phyloP scores from a whole-genome alignment of 225 moss, liverwort and hornwort genomes.

The Bryoerythrophyllum caledonicum region DNA sequence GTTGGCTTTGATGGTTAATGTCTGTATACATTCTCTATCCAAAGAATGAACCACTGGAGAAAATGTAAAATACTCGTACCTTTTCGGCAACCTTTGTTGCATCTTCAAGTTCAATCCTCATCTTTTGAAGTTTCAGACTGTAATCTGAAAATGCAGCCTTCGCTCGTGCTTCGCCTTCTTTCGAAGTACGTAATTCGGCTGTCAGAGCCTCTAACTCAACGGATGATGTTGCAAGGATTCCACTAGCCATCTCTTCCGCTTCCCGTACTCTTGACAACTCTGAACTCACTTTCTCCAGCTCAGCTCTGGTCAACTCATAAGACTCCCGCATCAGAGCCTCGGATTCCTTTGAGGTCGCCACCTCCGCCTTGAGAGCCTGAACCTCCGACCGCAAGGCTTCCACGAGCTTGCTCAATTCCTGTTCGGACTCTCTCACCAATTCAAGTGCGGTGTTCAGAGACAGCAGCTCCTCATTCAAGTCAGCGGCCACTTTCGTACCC shows the following conservation, averaged over 20 bases:
- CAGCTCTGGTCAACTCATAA: slow-evolving; percentile 33
- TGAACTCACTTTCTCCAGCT: slow-evolving; percentile 45
- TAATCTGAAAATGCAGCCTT: slow-evolving; percentile 61
- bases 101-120: slow-evolving; percentile 54
- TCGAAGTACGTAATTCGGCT: slow-evolving; percentile 37
- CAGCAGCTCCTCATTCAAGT: slow-evolving; percentile 37
- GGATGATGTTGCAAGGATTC: slow-evolving; percentile 39
- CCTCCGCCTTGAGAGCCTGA: slow-evolving; percentile 35
- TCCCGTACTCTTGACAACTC: slow-evolving; percentile 44
- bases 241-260: slow-evolving; percentile 55
- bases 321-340: slow-evolving; percentile 35
- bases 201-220: slow-evolving; percentile 52
- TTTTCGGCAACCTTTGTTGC: slow-evolving; percentile 51
- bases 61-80: slow-evolving; percentile 21
- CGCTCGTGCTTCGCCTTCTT: slow-evolving; percentile 54
- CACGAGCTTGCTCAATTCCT: slow-evolving; percentile 35
- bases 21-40: too few relatives aligned
- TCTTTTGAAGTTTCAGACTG: slow-evolving; percentile 61
- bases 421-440: slow-evolving; percentile 41
- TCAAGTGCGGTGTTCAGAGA: slow-evolving; percentile 37
- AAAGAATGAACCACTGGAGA: background rate
- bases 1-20: too few relatives aligned
- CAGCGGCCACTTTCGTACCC: slow-evolving; percentile 23
- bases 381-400: slow-evolving; percentile 34
- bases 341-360: slow-evolving; percentile 36